Evolutionary conservation across 257 asterid species (phyloP).

Genomic region (Cynanchum wilfordii): DNA sequence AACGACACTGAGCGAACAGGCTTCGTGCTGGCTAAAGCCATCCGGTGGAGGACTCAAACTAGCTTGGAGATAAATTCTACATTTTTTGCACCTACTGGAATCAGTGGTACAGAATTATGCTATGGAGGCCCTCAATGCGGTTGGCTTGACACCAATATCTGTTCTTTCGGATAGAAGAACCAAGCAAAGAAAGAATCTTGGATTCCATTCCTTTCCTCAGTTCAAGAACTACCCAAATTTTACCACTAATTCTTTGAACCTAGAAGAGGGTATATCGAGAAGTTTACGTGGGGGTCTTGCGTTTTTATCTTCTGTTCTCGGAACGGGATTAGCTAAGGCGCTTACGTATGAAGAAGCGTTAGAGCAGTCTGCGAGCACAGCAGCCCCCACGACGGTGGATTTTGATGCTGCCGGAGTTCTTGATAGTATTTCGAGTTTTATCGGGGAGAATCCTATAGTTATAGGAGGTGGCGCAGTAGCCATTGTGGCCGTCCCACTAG

Average conservation of each 20-base stretch:
- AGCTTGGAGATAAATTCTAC: neutral
- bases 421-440: slow-evolving; percentile 42
- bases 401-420: slow-evolving; percentile 46
- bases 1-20: slow-evolving; percentile 12
- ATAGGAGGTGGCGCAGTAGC: slow-evolving; percentile 53
- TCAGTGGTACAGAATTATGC: slow-evolving; percentile 15
- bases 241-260: neutral
- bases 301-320: slow-evolving; percentile 53
- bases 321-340: slow-evolving; percentile 54
- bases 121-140: slow-evolving; percentile 88
- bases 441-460: slow-evolving; percentile 54
- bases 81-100: neutral
- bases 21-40: neutral
- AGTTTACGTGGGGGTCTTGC: slow-evolving; percentile 43
- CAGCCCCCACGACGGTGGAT: slow-evolving; percentile 24
- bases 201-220: slow-evolving; percentile 28
- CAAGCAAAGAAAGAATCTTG: slow-evolving; percentile 37
- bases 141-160: slow-evolving; percentile 60
- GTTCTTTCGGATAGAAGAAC: slow-evolving; percentile 66
- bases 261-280: slow-evolving; percentile 31
- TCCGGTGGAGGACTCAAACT: neutral
- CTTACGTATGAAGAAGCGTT: slow-evolving; percentile 76
- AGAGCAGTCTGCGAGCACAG: slow-evolving; percentile 40
- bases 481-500: slow-evolving; percentile 57
- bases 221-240: slow-evolving; percentile 33